Percentiles rank a stretch among this genome's conserved stretches.
These are phyloP conservation scores for Mycena chlorophos DNA, from an alignment of 768 basidiomycete genomes.

Conservation along the genomic window DNA sequence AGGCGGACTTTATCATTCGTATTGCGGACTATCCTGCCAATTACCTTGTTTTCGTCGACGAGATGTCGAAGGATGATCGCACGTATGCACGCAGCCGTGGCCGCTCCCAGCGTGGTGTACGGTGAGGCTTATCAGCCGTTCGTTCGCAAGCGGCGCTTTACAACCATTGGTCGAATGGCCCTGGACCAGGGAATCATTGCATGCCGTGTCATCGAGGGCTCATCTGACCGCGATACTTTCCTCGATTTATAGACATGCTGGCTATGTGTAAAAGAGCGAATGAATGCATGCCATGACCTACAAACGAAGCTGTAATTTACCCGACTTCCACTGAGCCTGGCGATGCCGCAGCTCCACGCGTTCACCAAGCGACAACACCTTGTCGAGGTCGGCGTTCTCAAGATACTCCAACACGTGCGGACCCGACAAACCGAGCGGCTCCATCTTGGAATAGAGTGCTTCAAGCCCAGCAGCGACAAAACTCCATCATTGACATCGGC, in stretches of 20 bases:
- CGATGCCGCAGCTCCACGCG: neutral
- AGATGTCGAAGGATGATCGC: slow-evolving; percentile 30
- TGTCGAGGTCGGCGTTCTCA: neutral
- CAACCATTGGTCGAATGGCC: slow-evolving; percentile 22
- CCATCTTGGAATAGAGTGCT: neutral
- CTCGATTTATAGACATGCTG: too few relatives aligned
- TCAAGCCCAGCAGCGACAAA: neutral
- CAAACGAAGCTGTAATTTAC: slow-evolving; percentile 1
- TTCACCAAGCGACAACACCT: slow-evolving; percentile 2
- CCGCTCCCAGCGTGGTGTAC: slow-evolving; percentile 14
- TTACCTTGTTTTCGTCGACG: slow-evolving; percentile 25
- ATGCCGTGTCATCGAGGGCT: slow-evolving; percentile 20
- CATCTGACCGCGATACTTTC: too few relatives aligned
- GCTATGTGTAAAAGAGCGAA: too few relatives aligned
- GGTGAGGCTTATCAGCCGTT: slow-evolving; percentile 24
- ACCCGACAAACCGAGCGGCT: neutral
- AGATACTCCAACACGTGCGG: slow-evolving; percentile 4
- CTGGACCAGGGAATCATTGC: slow-evolving; percentile 28
- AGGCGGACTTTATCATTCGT: slow-evolving; percentile 9
- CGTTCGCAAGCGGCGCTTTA: slow-evolving; percentile 22
- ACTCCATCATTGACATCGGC: too few relatives aligned
- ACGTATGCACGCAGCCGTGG: slow-evolving; percentile 27
- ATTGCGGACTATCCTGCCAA: slow-evolving; percentile 11
- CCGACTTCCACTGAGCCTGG: slow-evolving; percentile 2
- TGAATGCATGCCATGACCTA: too few relatives aligned